Evolutionary conservation across 2,329 filamentous ascomycete genomes (phyloP).

Genomic region (Alternaria sp.): DNA sequence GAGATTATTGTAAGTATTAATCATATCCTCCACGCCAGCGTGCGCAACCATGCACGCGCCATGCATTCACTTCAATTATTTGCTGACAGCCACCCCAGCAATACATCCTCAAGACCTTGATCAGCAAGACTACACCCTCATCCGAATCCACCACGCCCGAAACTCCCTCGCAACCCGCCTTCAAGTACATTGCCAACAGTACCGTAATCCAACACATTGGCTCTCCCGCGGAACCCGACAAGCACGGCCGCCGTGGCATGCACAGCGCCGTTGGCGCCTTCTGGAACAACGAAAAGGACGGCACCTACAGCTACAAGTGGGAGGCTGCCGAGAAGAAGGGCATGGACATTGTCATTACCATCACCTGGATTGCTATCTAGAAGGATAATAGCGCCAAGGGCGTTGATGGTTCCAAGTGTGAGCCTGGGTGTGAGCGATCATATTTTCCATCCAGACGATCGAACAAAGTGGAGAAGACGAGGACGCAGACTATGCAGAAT

Average conservation of each 20-base stretch:
- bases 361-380: constrained; percentile 74
- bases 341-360: constrained; percentile 61
- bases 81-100: constrained; percentile 64
- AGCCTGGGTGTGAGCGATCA: neutral
- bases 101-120: constrained; percentile 77
- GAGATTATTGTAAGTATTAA: constrained; percentile 78
- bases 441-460: constrained; percentile 1
- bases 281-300: constrained; percentile 91
- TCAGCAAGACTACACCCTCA: constrained; percentile 73
- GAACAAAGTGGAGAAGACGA: neutral
- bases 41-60: constrained; percentile 14
- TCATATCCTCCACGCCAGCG: constrained; percentile 3
- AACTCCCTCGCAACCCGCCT: constrained; percentile 64
- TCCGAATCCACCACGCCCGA: constrained; percentile 48
- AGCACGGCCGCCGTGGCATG: constrained; percentile 87
- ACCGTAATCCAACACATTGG: constrained; percentile 93
- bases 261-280: constrained; percentile 85
- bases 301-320: constrained; percentile 90
- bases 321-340: constrained; percentile 65
- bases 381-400: constrained; percentile 6
- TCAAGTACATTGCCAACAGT: constrained; percentile 97
- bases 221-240: constrained; percentile 57
- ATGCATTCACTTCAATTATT: constrained; percentile 33
- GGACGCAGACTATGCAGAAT: neutral
- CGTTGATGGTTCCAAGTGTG: neutral